Base-by-base conservation (phyloP, 1,284 basidiomycete genomes). In the Sporisorium graminicola region DNA sequence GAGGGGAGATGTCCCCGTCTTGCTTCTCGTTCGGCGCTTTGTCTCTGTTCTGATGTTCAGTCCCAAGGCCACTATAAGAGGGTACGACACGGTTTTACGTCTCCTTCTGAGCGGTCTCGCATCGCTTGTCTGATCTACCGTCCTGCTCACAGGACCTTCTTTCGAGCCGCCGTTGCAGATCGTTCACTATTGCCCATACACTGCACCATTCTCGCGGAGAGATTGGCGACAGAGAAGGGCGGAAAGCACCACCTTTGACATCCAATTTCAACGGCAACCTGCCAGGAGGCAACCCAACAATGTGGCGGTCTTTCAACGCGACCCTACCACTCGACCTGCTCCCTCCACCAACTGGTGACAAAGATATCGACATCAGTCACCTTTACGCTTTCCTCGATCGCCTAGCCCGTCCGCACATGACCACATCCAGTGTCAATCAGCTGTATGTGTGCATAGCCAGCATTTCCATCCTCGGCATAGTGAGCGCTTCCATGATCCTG, bases 291-390 rank as follows among this genome's bases (percentile, higher is more conserved):
- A 29, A 14, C 13, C 18, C 35, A 44, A 47, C 26, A 29, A 73
- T 67, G 70, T 24, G 56, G 6, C 44, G 51, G 5, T 14, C 57
- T 1, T 74, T 74, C 65, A 42, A 68, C n/a, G 13, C n/a, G 3
- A 33, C n/a, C n/a, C 46, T 74, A 13, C 71, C 65, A 14, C 10
- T 62, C 31, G 46, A 47, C 27, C 7, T 52, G 12, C 62, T 74
- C 10, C 71, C 71, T 20, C 26, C 53, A 7, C 16, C 24, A 0
- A 44, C 62, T 0, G 65, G 58, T 22, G 53, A 74, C 51, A 42
- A 49, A 5, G 42, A 46, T 40, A 26, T 53, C 50, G 65, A 74
- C 46, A 26, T 52, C 14, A 29, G 7, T 3, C 22, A 44, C 6
- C 49, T 74, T 10, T 50, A 50, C 27, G 13, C 33, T 13, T 65